These are phyloP conservation scores for Exophiala spinifera DNA, from an alignment of 2,329 filamentous ascomycete species.

Conservation along the genomic window DNA sequence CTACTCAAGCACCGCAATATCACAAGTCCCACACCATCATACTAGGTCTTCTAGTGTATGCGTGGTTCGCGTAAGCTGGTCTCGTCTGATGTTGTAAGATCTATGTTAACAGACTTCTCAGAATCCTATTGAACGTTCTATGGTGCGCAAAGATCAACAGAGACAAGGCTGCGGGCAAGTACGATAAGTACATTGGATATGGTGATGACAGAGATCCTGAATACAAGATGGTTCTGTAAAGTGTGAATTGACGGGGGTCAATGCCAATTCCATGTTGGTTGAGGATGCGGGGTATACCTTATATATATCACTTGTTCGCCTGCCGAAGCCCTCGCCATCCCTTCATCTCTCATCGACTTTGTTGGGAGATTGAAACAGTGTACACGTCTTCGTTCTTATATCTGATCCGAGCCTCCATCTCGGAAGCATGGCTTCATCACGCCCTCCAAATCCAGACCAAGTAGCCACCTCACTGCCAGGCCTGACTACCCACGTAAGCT, in stretches of 20 bases:
- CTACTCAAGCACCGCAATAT: conserved; percentile 55
- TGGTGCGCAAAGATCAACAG: conserved; percentile 63
- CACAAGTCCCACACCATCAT: conserved; percentile 61
- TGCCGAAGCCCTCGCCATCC: too few species aligned
- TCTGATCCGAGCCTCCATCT: neutral
- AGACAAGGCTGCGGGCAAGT: conserved; percentile 60
- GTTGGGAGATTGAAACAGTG: neutral
- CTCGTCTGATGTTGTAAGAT: neutral
- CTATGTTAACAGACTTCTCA: conserved; percentile 33
- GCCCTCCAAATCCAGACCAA: conserved; percentile 19
- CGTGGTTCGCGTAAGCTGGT: conserved; percentile 62
- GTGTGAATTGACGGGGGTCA: neutral
- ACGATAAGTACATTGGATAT: conserved; percentile 54
- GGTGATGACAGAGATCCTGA: conserved; percentile 63
- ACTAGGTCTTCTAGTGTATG: conserved; percentile 57
- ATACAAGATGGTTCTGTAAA: conserved; percentile 59
- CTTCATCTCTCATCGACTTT: too few species aligned
- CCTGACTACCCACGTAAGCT: conserved; percentile 29
- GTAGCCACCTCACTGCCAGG: conserved; percentile 19
- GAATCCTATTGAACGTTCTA: conserved; percentile 58
- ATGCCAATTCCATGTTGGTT: too few species aligned
- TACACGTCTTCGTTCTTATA: neutral
- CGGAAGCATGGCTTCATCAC: conserved; percentile 25
- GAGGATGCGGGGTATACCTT: too few species aligned
- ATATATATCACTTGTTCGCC: too few species aligned